These are phyloP conservation scores for Aschersonia sp. DNA, from an alignment of 2,329 filamentous ascomycete species.

Conservation along the genomic window DNA sequence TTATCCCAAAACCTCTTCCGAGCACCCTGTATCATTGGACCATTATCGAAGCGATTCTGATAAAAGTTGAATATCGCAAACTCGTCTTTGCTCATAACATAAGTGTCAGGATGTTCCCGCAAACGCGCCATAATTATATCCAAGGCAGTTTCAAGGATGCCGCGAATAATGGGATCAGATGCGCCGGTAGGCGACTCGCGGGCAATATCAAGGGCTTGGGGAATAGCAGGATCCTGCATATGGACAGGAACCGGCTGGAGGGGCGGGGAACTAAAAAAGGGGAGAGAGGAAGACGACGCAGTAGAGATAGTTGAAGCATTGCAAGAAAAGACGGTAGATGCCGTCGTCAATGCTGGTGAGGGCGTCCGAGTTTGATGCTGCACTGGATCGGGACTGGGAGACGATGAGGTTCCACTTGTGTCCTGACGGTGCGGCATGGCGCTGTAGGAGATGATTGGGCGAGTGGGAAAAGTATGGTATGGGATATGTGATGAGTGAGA, in stretches of 20 bases:
- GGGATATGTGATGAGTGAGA: too few relatives aligned
- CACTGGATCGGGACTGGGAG: too few relatives aligned
- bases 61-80: constrained; percentile 84
- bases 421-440: too few relatives aligned
- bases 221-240: constrained; percentile 29
- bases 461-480: too few relatives aligned
- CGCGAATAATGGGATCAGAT: constrained; percentile 45
- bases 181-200: constrained; percentile 56
- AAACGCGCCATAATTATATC: constrained; percentile 54
- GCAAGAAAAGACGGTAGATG: too few relatives aligned
- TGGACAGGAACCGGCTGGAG: constrained; percentile 5
- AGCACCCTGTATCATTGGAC: constrained; percentile 31
- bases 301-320: too few relatives aligned
- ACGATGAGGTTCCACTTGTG: too few relatives aligned
- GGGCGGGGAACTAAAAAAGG: constrained; percentile 2
- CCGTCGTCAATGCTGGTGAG: too few relatives aligned
- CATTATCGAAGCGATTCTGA: constrained; percentile 47
- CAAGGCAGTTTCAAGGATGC: constrained; percentile 52
- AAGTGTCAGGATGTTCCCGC: constrained; percentile 47
- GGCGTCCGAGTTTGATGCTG: too few relatives aligned
- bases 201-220: constrained; percentile 60
- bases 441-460: too few relatives aligned
- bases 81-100: constrained; percentile 62
- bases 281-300: constrained; percentile 1
- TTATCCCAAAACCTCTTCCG: constrained; percentile 40